phyloP scores from a whole-genome alignment of 768 basidiomycete genomes.

The Serendipita sp. region DNA sequence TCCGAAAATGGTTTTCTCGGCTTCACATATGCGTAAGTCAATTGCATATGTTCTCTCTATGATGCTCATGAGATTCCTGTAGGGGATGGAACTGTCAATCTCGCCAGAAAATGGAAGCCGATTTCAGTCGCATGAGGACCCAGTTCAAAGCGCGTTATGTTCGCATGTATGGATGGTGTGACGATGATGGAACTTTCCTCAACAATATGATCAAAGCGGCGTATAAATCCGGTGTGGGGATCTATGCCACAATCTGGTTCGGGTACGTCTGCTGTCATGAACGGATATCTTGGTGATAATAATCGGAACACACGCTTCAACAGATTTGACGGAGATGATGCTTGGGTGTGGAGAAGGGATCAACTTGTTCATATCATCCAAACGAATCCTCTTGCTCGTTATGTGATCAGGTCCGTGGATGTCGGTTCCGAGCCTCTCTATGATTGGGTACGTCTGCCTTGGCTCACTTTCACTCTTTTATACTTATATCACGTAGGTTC shows the following conservation, averaged over 20 bases:
- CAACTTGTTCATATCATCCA: neutral
- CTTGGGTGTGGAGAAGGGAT: neutral
- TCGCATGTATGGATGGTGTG: constrained; percentile 10
- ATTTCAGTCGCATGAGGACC: constrained; percentile 1
- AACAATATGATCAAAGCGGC: constrained; percentile 8
- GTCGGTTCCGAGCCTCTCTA: neutral
- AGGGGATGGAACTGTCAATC: neutral
- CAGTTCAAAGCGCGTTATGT: constrained; percentile 11
- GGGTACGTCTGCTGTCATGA: neutral
- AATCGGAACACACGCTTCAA: too few species aligned
- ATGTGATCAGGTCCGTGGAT: constrained; percentile 10
- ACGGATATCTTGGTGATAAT: neutral
- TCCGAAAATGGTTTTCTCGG: neutral
- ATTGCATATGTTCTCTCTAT: too few species aligned
- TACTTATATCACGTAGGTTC: neutral
- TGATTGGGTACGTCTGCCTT: neutral
- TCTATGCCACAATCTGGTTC: constrained; percentile 7
- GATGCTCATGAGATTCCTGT: neutral
- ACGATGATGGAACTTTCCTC: neutral
- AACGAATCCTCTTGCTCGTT: constrained; percentile 6
- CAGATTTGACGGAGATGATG: neutral
- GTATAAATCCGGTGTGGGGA: neutral
- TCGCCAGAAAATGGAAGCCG: neutral
- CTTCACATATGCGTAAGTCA: neutral
- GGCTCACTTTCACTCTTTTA: neutral